These are phyloP conservation scores for Arachnomyces sp. DNA, from an alignment of 2,329 filamentous ascomycete genomes.

Conservation along the genomic window DNA sequence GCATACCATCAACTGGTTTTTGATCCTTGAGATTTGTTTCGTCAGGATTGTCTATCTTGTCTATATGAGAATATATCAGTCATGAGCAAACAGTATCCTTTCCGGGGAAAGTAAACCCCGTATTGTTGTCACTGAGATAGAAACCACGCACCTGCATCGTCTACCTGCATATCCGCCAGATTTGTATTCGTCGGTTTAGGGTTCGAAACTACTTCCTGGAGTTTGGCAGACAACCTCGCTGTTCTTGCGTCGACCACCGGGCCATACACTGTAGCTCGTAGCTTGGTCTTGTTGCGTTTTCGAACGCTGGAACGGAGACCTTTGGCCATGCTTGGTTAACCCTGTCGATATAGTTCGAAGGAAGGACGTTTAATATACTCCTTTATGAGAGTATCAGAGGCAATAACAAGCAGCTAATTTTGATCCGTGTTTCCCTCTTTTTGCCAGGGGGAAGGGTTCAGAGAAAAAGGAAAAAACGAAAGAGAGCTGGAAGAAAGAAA, in stretches of 20 bases:
- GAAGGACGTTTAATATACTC: neutral
- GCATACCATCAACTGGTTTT: conserved; percentile 18
- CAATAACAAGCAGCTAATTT: conserved; percentile 1
- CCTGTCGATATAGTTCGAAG: neutral
- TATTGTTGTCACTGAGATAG: neutral
- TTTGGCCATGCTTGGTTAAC: conserved; percentile 65
- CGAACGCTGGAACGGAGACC: conserved; percentile 68
- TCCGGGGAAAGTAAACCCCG: no score
- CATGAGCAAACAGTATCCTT: conserved; percentile 9
- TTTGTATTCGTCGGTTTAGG: conserved; percentile 57
- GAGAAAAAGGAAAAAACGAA: no score
- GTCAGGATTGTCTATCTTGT: conserved; percentile 11
- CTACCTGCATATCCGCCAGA: conserved; percentile 26
- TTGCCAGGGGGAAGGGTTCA: no score
- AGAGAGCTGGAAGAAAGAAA: no score
- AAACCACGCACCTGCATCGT: conserved; percentile 18
- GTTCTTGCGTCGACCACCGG: conserved; percentile 72
- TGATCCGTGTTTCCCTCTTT: no score
- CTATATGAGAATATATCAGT: conserved; percentile 4
- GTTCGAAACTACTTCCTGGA: conserved; percentile 70
- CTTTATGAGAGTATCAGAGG: no score
- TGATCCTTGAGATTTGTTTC: conserved; percentile 10
- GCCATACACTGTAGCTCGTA: conserved; percentile 76
- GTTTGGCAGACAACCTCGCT: conserved; percentile 76
- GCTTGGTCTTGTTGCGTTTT: conserved; percentile 75